Percentiles rank a stretch among this genome's conserved stretches.
Evolutionary conservation across 2,329 filamentous ascomycete genomes (phyloP).

Genomic region (Aspergillus oerlinghausenensis): DNA sequence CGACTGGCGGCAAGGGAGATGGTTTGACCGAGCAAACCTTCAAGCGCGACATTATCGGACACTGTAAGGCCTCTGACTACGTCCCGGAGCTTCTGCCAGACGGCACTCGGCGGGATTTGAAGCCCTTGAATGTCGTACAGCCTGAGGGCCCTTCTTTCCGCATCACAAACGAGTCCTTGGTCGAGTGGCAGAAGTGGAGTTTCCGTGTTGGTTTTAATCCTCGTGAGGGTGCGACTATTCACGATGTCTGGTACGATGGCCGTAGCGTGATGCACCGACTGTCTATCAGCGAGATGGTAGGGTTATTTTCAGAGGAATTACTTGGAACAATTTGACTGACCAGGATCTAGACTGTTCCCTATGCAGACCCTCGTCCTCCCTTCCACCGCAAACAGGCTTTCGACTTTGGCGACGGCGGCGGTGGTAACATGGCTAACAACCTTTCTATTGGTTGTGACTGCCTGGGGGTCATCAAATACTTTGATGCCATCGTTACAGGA

Average conservation of each 20-base stretch:
- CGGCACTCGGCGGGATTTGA: slow-evolving; percentile 50
- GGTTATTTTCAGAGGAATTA: background rate
- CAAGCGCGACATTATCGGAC: slow-evolving; percentile 47
- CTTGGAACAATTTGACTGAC: background rate
- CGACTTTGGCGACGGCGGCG: slow-evolving; percentile 66
- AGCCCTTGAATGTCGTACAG: slow-evolving; percentile 69
- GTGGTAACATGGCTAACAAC: slow-evolving; percentile 64
- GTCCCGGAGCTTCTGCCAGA: slow-evolving; percentile 45
- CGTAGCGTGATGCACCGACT: slow-evolving; percentile 63
- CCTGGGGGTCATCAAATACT: slow-evolving; percentile 63
- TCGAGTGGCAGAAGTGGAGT: slow-evolving; percentile 63
- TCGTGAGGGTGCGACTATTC: slow-evolving; percentile 64
- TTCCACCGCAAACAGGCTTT: slow-evolving; percentile 69
- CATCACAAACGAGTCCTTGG: slow-evolving; percentile 34
- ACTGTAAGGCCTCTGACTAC: slow-evolving; percentile 52
- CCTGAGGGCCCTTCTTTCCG: slow-evolving; percentile 64
- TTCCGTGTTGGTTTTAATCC: slow-evolving; percentile 57
- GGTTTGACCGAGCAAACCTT: slow-evolving; percentile 39
- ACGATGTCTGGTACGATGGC: slow-evolving; percentile 64
- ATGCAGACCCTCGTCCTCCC: slow-evolving; percentile 60
- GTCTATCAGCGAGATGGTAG: slow-evolving; percentile 63
- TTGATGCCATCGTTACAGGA: slow-evolving; percentile 54
- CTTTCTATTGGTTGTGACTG: slow-evolving; percentile 48
- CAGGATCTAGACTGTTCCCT: slow-evolving; percentile 48
- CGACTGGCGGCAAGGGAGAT: slow-evolving; percentile 49